Base-by-base conservation (phyloP, 768 basidiomycete genomes). In the Paxillus involutus region DNA sequence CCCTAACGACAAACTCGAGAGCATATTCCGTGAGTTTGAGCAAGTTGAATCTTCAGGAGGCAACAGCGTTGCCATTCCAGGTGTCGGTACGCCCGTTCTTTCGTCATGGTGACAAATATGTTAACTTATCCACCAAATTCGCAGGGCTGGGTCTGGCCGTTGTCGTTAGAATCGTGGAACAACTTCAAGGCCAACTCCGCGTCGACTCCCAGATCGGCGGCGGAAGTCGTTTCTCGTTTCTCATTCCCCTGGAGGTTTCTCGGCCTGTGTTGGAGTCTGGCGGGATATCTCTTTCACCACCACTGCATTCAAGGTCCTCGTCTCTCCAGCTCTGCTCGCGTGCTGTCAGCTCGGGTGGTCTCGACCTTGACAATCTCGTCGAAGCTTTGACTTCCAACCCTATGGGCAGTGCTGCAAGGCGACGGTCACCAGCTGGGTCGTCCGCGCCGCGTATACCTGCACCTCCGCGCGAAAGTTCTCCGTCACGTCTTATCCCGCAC, bases 11-110 rank as follows among this genome's bases (percentile, higher is more conserved):
- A 87, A 86, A 66, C 75, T 92, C 16, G 86, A 88, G 64, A 82
- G 79, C 49, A 88, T 92, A 47, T 91, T 92, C 70, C 75, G 88
- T 55, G 86, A 89, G 55, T 86, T 93, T 50, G 88, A 91, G 67
- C 84, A 88, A 58, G 86, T 89, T 9, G 88, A 88, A 62, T 77
- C 75, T 1, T 70, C 74, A 17, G 73, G 77, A 49, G 64, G 77
- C 9, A 75, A 68, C 58, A 60, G 67, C 19, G 65, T 60, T 40
- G 61, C 60, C 12, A 74, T 72, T 33, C 63, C 71, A 19, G 83
- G 82, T 9, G 75, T 85, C 36, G 83, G 83, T 80, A 57, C 45
- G 75, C 4, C 4, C 32, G 0, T 47, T 21, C 12, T 21, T 24
- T 14, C 11, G n/a, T 9, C 10, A 36, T 13, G 16, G 14, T 16